phyloP scores from a whole-genome alignment of 345 rosid species.

The Eucalyptus victrix region DNA sequence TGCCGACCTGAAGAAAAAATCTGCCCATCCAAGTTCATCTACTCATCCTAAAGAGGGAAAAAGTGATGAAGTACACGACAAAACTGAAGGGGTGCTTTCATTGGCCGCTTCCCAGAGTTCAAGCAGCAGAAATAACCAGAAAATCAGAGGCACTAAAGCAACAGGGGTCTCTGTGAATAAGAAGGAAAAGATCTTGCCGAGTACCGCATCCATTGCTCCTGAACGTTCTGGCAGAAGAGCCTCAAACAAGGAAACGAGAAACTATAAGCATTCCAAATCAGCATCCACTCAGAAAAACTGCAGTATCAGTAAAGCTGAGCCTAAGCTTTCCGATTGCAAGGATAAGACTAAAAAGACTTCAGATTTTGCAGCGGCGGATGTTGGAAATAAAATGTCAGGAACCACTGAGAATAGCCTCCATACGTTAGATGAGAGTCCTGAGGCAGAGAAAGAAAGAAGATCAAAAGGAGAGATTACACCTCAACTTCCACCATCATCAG shows the following conservation, averaged over 20 bases:
- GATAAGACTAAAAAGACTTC: slow-evolving; percentile 17
- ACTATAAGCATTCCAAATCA: neutral
- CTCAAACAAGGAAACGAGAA: neutral
- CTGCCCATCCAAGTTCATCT: neutral
- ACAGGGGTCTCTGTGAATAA: neutral
- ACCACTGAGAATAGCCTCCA: neutral
- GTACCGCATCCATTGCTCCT: neutral
- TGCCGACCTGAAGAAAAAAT: neutral
- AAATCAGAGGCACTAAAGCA: neutral
- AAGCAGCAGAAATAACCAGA: slow-evolving; percentile 2
- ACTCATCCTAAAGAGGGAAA: neutral
- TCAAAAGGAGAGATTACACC: neutral
- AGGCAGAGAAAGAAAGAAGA: neutral
- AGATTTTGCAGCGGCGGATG: neutral
- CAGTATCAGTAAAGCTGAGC: neutral
- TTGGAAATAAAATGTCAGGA: neutral
- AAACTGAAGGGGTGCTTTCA: neutral
- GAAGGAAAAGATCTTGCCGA: neutral
- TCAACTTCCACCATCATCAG: neutral
- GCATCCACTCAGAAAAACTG: neutral
- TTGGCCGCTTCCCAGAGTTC: neutral
- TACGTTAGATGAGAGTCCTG: neutral
- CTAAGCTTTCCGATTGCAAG: neutral
- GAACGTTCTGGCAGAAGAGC: neutral
- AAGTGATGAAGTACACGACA: neutral